Conservation (phyloP, 352 stramenopile genomes). For the Pythium sp. region DNA sequence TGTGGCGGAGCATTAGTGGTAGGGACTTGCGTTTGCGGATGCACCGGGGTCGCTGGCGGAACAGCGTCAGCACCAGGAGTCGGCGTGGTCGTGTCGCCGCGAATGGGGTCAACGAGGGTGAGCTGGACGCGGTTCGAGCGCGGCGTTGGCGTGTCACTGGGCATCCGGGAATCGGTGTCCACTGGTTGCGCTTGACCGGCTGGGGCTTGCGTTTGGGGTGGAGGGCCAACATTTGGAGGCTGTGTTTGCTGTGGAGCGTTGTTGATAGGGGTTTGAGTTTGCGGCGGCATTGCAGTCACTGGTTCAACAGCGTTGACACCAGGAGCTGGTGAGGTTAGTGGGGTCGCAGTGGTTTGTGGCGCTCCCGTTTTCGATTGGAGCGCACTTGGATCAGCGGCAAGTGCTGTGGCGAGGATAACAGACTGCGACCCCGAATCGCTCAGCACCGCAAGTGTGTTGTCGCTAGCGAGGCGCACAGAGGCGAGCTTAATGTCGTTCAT, state of each 20-base stretch:
- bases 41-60: neutral
- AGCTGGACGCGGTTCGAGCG: too few relatives aligned
- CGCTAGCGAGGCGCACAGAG: neutral
- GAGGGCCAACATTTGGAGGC: neutral
- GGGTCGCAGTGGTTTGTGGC: neutral
- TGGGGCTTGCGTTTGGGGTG: neutral
- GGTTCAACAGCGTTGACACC: neutral
- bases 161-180: too few relatives aligned
- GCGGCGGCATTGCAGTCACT: neutral
- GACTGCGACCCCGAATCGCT: conserved; percentile 4
- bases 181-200: too few relatives aligned
- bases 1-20: too few relatives aligned
- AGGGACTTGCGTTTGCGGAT: too few relatives aligned
- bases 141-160: too few relatives aligned
- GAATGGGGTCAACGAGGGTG: too few relatives aligned
- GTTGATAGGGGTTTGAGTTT: neutral
- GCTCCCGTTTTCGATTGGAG: neutral
- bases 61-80: too few relatives aligned
- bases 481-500: conserved; percentile 7
- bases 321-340: neutral
- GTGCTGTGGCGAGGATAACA: conserved; percentile 12
- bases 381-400: neutral
- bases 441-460: neutral
- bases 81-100: too few relatives aligned
- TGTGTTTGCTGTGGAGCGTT: neutral